Conservation (phyloP, 1,284 basidiomycete species). For the Spongiforma sp. region DNA sequence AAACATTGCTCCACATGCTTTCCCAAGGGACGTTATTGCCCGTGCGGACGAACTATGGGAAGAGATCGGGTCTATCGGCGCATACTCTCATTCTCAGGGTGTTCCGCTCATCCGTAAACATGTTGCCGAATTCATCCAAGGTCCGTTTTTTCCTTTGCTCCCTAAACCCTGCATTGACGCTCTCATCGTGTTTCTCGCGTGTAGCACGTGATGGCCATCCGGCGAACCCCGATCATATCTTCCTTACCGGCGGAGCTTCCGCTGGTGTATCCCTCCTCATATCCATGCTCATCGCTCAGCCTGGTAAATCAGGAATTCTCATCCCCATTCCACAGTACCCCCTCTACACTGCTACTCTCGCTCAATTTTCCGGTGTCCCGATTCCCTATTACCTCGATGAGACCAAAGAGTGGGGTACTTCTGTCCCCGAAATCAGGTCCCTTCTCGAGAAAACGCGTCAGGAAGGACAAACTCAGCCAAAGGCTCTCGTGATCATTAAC, state of each 20-base stretch:
- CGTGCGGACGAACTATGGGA: slow-evolving; percentile 81
- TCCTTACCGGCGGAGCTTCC: slow-evolving; percentile 94
- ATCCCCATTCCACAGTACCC: slow-evolving; percentile 99
- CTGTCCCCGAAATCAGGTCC: slow-evolving; percentile 68
- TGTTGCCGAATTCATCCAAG: slow-evolving; percentile 86
- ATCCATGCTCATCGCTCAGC: slow-evolving; percentile 73
- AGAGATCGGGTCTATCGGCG: slow-evolving; percentile 95
- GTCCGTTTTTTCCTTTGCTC: slow-evolving; percentile 10
- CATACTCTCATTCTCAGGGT: slow-evolving; percentile 97
- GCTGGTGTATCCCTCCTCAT: slow-evolving; percentile 91
- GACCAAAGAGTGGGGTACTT: slow-evolving; percentile 85
- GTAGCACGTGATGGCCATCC: slow-evolving; percentile 90
- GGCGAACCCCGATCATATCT: slow-evolving; percentile 86
- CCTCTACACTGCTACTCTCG: slow-evolving; percentile 94
- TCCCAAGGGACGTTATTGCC: slow-evolving; percentile 86
- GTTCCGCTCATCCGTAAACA: slow-evolving; percentile 88
- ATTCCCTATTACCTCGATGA: slow-evolving; percentile 94
- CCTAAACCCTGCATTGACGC: slow-evolving; percentile 17
- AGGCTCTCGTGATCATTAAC: slow-evolving; percentile 94
- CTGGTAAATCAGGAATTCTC: slow-evolving; percentile 75
- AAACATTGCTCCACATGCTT: slow-evolving; percentile 76
- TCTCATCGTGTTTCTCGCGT: slow-evolving; percentile 1
- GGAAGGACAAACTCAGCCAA: slow-evolving; percentile 65
- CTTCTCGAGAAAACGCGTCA: slow-evolving; percentile 72
- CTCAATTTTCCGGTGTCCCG: slow-evolving; percentile 81